These are phyloP conservation scores for Mycena albidolilacea DNA, from an alignment of 768 basidiomycete genomes.

Conservation along the genomic window DNA sequence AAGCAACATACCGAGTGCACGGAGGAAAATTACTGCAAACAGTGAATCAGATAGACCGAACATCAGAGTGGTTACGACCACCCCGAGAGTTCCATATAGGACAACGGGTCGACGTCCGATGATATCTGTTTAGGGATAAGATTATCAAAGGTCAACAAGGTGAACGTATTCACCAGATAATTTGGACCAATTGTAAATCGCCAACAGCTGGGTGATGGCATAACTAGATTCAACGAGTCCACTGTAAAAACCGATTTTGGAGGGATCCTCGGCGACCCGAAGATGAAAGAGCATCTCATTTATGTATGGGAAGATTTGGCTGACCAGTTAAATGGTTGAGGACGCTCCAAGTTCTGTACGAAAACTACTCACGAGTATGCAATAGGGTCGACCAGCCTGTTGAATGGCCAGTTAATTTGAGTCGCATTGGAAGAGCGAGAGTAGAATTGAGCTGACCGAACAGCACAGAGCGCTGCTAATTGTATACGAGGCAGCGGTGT, in stretches of 20 bases:
- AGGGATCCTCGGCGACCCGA: no score
- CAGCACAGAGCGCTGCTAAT: no score
- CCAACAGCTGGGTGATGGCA: slow-evolving; percentile 66
- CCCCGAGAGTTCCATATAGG: slow-evolving; percentile 64
- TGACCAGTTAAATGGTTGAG: no score
- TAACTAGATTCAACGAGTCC: no score
- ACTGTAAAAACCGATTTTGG: no score
- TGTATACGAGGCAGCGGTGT: no score
- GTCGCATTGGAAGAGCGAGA: no score
- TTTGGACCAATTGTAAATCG: slow-evolving; percentile 75
- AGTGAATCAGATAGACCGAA: slow-evolving; percentile 74
- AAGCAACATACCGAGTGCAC: slow-evolving; percentile 2
- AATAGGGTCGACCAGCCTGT: slow-evolving; percentile 60
- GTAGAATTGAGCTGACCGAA: no score
- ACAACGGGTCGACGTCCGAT: slow-evolving; percentile 63
- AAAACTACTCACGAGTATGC: slow-evolving; percentile 71
- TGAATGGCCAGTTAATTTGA: no score
- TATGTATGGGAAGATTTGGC: no score
- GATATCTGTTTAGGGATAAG: slow-evolving; percentile 44
- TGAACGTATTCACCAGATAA: slow-evolving; percentile 51
- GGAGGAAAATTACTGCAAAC: slow-evolving; percentile 53
- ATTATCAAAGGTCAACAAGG: no score
- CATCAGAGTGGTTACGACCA: slow-evolving; percentile 53
- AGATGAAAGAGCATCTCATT: no score
- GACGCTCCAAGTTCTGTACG: slow-evolving; percentile 55